These are phyloP conservation scores for Auxenochlorella pyrenoidosa DNA, from an alignment of 139 green algal genomes.

Conservation along the genomic window DNA sequence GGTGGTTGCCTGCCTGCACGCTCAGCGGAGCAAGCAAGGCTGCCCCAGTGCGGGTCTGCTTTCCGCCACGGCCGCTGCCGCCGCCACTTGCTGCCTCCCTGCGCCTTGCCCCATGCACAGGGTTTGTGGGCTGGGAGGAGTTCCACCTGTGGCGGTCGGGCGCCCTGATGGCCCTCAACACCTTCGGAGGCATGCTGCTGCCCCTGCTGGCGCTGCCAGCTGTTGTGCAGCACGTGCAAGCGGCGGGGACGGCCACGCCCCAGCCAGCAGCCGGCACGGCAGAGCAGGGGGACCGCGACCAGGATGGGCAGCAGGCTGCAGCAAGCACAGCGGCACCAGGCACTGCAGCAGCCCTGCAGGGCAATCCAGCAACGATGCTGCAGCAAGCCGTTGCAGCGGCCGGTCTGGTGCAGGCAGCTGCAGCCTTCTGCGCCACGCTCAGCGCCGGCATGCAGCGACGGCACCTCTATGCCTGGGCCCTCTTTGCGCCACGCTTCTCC, in stretches of 20 bases:
- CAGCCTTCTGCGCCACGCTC: slow-evolving; percentile 47
- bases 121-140: slow-evolving; percentile 86
- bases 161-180: slow-evolving; percentile 81
- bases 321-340: neutral
- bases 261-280: neutral
- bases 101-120: slow-evolving; percentile 20
- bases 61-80: too few relatives aligned
- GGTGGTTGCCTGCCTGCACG: neutral
- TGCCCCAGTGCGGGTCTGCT: too few relatives aligned
- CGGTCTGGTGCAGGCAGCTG: slow-evolving; percentile 9
- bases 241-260: neutral
- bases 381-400: slow-evolving; percentile 15
- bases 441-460: slow-evolving; percentile 68
- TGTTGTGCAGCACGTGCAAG: slow-evolving; percentile 13
- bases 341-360: too few relatives aligned
- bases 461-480: slow-evolving; percentile 89
- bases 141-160: slow-evolving; percentile 71
- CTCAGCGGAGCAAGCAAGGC: too few relatives aligned
- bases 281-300: neutral
- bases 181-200: slow-evolving; percentile 71
- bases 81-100: neutral
- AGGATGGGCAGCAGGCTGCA: neutral
- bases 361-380: neutral
- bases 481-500: slow-evolving; percentile 90
- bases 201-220: slow-evolving; percentile 47